phyloP scores from a whole-genome alignment of 2,329 filamentous ascomycete species.

The Emergomyces orientalis region DNA sequence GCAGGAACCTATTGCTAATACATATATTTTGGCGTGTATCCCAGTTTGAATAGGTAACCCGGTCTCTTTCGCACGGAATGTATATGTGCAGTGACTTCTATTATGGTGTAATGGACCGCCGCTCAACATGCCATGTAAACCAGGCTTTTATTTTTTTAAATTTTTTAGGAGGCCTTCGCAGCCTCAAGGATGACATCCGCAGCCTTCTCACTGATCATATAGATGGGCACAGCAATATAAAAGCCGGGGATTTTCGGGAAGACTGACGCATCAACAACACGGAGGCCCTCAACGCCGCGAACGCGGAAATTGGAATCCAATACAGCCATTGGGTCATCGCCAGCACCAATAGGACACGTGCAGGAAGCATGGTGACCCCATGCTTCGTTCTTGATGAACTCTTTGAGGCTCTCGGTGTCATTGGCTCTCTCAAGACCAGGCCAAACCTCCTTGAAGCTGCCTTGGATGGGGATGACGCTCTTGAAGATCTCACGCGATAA shows the following conservation, averaged over 20 bases:
- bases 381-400: slow-evolving; percentile 42
- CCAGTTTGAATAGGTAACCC: not conserved
- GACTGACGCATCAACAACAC: slow-evolving; percentile 51
- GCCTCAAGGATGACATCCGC: slow-evolving; percentile 42
- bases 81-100: not conserved
- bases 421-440: slow-evolving; percentile 34
- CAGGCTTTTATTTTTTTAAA: not conserved
- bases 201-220: slow-evolving; percentile 51
- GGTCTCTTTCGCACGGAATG: not conserved
- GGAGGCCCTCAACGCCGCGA: slow-evolving; percentile 42
- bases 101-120: not conserved
- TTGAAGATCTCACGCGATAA: slow-evolving; percentile 42
- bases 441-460: slow-evolving; percentile 36
- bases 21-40: not conserved
- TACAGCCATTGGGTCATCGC: slow-evolving; percentile 45
- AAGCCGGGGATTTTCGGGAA: slow-evolving; percentile 47
- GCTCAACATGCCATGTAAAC: not conserved
- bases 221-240: slow-evolving; percentile 41
- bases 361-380: slow-evolving; percentile 52
- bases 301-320: slow-evolving; percentile 47
- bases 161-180: not conserved
- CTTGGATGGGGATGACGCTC: slow-evolving; percentile 34
- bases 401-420: slow-evolving; percentile 37
- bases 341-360: slow-evolving; percentile 47
- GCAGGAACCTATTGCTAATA: not conserved